Evolutionary conservation across 495 filamentous ascomycete genomes (phyloP).

Genomic region (Xylaria flabelliformis): DNA sequence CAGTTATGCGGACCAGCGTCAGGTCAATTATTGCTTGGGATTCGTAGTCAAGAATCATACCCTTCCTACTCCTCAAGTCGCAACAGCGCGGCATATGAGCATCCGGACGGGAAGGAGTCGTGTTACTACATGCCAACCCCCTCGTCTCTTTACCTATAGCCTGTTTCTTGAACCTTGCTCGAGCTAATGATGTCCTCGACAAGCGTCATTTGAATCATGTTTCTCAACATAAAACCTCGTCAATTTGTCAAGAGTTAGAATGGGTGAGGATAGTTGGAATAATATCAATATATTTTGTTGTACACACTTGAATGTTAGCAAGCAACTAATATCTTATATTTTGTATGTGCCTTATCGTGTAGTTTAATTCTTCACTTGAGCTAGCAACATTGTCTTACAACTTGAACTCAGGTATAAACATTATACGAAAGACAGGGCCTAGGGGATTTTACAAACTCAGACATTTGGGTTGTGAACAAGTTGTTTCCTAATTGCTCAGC

Average conservation of each 20-base stretch:
- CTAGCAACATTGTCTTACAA: not conserved
- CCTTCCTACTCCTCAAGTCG: constrained; percentile 19
- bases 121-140: not conserved
- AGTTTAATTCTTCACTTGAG: too few relatives aligned
- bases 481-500: not conserved
- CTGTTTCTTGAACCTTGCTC: not conserved
- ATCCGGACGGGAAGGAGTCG: constrained; percentile 7
- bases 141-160: not conserved
- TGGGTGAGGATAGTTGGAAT: not conserved
- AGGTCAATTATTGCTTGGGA: not conserved
- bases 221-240: not conserved
- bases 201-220: not conserved
- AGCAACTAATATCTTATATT: not conserved
- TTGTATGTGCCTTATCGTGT: not conserved
- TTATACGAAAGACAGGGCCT: not conserved
- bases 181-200: not conserved
- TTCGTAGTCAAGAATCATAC: not conserved
- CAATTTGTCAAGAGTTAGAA: not conserved
- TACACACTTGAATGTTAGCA: not conserved
- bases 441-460: not conserved
- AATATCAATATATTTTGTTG: not conserved
- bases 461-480: too few relatives aligned
- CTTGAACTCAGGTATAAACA: not conserved
- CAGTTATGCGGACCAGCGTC: constrained; percentile 2
- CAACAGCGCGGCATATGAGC: constrained; percentile 17